Base-by-base conservation (phyloP, 352 stramenopile genomes). In the Phytophthora pistaciae region DNA sequence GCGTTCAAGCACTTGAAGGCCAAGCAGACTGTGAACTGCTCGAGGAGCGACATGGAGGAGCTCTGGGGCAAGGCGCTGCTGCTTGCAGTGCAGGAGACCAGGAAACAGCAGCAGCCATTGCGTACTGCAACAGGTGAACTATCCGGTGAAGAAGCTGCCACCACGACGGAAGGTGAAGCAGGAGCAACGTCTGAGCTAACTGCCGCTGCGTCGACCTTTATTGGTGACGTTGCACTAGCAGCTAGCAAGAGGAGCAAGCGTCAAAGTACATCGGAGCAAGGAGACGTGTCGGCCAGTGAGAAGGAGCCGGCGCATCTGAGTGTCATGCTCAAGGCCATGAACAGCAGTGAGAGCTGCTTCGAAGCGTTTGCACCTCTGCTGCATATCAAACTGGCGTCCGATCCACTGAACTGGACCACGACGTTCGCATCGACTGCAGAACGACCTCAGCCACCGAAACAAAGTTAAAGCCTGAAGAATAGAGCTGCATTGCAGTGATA, bases 311-410 rank as follows among this genome's bases (percentile, higher is more conserved):
- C 21, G 3, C 33, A 64, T 13, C 7, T 72, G 13, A 21, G 40
- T 3, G 52, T 56, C 16, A 73, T 83, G 70, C 64, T 67, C 16
- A 49, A 71, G 3, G 70, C 64, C 23, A 66, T 82, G 1, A 61
- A 67, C 33, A 74, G 60, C n/a, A 64, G 69, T 9, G 31, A 57
- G 21, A 55, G 71, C 55, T 85, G 80, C 40, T 68, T 84, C 23
- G 55, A 78, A 48, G 76, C 77, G 42, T 82, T 85, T 42, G 53
- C 69, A 29, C 18, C 66, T 36, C 69, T 84, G 27, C 57, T 84
- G 31, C 70, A 79, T 23, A 55, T 81, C 5, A 53, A 68, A 3
- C 18, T 81, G 21, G 52, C 77, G 7, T 54, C 36, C 3, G 69
- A 77, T 21, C 69, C 69, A 13, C 33, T 72, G 25, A 55, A 70